These are phyloP conservation scores for Chrysanthemum lavandulifolium DNA, from an alignment of 129 eudicot species.

Conservation along the genomic window DNA sequence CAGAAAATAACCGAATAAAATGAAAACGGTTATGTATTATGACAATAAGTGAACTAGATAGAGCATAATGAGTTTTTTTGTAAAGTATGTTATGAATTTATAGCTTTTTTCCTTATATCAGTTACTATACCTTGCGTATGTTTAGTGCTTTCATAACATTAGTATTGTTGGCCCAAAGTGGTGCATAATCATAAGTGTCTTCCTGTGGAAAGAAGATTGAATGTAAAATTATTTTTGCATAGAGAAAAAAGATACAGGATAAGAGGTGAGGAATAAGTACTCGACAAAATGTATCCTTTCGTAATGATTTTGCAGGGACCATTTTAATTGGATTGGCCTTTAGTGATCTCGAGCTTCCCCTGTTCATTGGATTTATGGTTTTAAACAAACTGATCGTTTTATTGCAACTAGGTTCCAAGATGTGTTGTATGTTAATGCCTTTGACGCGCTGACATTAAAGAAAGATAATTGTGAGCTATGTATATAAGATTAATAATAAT, in stretches of 20 bases:
- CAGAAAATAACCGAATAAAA: too few relatives aligned
- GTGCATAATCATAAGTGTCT: constrained; percentile 11
- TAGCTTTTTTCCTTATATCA: too few relatives aligned
- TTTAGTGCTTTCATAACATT: constrained; percentile 23
- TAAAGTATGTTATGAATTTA: too few relatives aligned
- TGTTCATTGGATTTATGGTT: constrained; percentile 4
- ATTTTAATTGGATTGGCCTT: neutral
- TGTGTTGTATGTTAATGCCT: constrained; percentile 23
- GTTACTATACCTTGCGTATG: constrained; percentile 16
- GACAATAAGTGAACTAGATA: too few relatives aligned
- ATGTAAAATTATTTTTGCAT: too few relatives aligned
- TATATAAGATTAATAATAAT: neutral
- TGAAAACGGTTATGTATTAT: too few relatives aligned
- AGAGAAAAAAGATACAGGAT: neutral
- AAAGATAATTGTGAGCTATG: neutral
- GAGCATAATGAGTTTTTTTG: too few relatives aligned
- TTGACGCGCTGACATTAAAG: constrained; percentile 8
- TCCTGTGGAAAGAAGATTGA: constrained; percentile 2
- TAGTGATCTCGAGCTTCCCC: neutral
- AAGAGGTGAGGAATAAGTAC: constrained; percentile 3
- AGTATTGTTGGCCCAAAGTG: constrained; percentile 28
- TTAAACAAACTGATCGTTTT: constrained; percentile 10
- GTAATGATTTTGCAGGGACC: neutral
- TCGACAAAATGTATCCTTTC: constrained; percentile 8
- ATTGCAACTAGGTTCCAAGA: constrained; percentile 31